Percentiles rank a stretch among this genome's conserved stretches.
These are phyloP conservation scores for Neodidymelliopsis sp. DNA, from an alignment of 2,329 filamentous ascomycete species.

Conservation along the genomic window DNA sequence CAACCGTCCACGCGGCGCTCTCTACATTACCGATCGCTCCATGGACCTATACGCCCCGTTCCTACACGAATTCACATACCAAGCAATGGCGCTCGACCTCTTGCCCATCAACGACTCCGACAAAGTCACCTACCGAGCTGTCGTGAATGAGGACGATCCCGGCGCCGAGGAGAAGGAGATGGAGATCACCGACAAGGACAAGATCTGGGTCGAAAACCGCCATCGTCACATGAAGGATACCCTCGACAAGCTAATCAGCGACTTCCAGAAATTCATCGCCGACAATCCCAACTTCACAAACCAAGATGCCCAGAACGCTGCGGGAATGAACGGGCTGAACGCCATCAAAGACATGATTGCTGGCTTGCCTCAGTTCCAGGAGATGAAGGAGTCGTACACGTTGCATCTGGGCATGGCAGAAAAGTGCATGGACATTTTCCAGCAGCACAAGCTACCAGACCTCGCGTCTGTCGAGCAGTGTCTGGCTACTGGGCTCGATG, in stretches of 20 bases:
- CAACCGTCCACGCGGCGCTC: conserved; percentile 77
- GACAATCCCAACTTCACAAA: conserved; percentile 93
- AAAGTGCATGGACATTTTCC: conserved; percentile 94
- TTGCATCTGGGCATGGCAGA: conserved; percentile 96
- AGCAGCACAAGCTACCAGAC: conserved; percentile 83
- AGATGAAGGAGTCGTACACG: conserved; percentile 94
- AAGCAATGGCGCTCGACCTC: conserved; percentile 96
- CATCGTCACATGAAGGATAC: conserved; percentile 98
- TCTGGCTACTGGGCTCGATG: conserved; percentile 89
- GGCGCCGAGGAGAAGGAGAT: conserved; percentile 85
- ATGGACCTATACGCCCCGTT: conserved; percentile 92
- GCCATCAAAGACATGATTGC: conserved; percentile 98
- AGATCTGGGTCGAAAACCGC: conserved; percentile 92
- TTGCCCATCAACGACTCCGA: conserved; percentile 87
- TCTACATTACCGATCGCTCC: conserved; percentile 88
- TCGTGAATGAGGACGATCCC: conserved; percentile 74
- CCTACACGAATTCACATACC: conserved; percentile 96
- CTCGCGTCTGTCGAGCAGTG: conserved; percentile 83
- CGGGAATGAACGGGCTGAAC: conserved; percentile 85
- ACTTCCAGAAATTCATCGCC: conserved; percentile 90
- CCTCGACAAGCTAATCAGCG: conserved; percentile 88
- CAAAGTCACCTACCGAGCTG: conserved; percentile 84
- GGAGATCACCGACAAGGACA: conserved; percentile 89
- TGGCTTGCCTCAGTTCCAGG: conserved; percentile 90
- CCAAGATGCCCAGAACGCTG: conserved; percentile 69